Conservation (phyloP, 2,329 filamentous ascomycete species). For the Alternaria novae-zelandiae region DNA sequence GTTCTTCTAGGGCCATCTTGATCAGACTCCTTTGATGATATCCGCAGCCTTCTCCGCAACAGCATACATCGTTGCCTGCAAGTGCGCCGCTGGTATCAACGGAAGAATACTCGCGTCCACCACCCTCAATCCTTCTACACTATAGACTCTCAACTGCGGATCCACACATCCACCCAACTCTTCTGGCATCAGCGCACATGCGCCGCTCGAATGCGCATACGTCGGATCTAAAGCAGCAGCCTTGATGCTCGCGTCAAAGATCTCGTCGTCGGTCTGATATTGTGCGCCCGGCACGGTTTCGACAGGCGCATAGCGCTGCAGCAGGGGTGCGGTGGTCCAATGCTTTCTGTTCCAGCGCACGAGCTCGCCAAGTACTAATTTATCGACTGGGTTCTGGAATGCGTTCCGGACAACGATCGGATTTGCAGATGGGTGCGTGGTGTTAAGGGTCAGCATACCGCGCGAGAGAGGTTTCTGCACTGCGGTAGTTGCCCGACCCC, state of each 20-base stretch:
- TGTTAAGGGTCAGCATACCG: conserved; percentile 44
- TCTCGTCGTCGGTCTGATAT: conserved; percentile 23
- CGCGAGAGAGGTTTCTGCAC: conserved; percentile 30
- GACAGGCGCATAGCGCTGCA: conserved; percentile 34
- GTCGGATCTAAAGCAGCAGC: conserved; percentile 8
- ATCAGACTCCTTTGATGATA: conserved; percentile 25
- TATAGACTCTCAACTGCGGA: conserved; percentile 21
- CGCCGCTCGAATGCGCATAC: conserved; percentile 23
- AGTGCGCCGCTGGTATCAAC: conserved; percentile 24
- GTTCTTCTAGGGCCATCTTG: background rate
- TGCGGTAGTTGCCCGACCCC: conserved; percentile 10
- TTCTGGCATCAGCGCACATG: conserved; percentile 29
- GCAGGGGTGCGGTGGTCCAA: conserved; percentile 34
- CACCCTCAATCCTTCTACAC: conserved; percentile 23
- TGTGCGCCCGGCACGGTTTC: conserved; percentile 35
- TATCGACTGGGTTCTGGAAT: conserved; percentile 42
- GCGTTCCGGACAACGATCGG: conserved; percentile 40
- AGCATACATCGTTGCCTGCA: conserved; percentile 35
- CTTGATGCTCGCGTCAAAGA: conserved; percentile 10
- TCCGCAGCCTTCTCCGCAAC: conserved; percentile 35
- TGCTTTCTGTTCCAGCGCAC: conserved; percentile 42
- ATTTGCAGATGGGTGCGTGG: conserved; percentile 31
- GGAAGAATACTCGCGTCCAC: conserved; percentile 33
- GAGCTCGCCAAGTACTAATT: conserved; percentile 34
- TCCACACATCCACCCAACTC: conserved; percentile 27